A percentile compares a stretch with the other conserved stretches of the same genome.
Evolutionary conservation across 805 yeast genomes (phyloP).

Genomic region (Clavispora santaluciae): DNA sequence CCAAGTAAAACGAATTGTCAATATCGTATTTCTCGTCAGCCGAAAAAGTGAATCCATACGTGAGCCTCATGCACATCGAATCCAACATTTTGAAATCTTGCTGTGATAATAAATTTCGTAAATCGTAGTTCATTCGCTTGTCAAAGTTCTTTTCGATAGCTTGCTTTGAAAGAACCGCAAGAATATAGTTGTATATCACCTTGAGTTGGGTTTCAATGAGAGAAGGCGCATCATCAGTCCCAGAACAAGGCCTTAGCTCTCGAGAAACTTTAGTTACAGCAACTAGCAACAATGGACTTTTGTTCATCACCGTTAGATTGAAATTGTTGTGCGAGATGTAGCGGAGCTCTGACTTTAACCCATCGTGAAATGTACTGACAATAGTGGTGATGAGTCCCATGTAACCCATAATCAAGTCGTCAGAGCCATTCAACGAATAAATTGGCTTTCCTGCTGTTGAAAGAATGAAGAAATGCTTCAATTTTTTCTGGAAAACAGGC

Average conservation of each 20-base stretch:
- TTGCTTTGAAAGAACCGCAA: slow-evolving; percentile 81
- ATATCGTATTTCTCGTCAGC: slow-evolving; percentile 4
- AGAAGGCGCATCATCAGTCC: neutral
- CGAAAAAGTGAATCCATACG: slow-evolving; percentile 27
- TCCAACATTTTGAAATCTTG: slow-evolving; percentile 72
- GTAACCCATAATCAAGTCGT: slow-evolving; percentile 60
- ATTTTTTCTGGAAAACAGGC: slow-evolving; percentile 23
- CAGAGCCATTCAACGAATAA: slow-evolving; percentile 71
- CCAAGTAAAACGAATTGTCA: slow-evolving; percentile 24
- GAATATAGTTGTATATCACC: slow-evolving; percentile 65
- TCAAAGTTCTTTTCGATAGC: slow-evolving; percentile 65
- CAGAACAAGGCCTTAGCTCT: slow-evolving; percentile 32
- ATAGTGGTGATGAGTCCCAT: slow-evolving; percentile 81
- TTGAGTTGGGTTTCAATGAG: slow-evolving; percentile 51
- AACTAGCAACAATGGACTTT: slow-evolving; percentile 67
- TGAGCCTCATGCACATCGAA: slow-evolving; percentile 41
- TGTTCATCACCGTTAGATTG: slow-evolving; percentile 54
- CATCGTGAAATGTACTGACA: slow-evolving; percentile 59
- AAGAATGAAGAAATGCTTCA: slow-evolving; percentile 72
- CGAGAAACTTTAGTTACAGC: slow-evolving; percentile 53
- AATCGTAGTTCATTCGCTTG: slow-evolving; percentile 73
- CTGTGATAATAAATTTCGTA: slow-evolving; percentile 68
- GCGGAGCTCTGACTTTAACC: slow-evolving; percentile 34
- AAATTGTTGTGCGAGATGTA: slow-evolving; percentile 49
- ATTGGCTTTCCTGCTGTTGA: slow-evolving; percentile 89